These are phyloP conservation scores for Lasiosphaeris hirsuta DNA, from an alignment of 495 filamentous ascomycete genomes.

Conservation along the genomic window DNA sequence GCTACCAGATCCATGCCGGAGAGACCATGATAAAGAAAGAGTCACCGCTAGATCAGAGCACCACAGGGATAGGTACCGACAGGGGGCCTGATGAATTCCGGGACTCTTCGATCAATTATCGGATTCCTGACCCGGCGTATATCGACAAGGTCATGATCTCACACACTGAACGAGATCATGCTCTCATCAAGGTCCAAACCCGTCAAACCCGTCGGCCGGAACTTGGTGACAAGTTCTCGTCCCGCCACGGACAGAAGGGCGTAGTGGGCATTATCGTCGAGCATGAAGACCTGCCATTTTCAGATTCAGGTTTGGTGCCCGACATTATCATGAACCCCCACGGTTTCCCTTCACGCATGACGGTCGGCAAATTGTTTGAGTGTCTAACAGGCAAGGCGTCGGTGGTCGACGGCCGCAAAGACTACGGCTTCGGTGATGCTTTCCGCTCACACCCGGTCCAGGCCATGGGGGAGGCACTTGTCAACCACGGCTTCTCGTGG, in stretches of 20 bases:
- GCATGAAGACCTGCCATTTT: constrained; percentile 96
- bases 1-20: constrained; percentile 65
- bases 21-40: constrained; percentile 88
- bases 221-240: constrained; percentile 97
- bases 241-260: constrained; percentile 98
- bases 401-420: constrained; percentile 72
- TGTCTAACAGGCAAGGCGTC: constrained; percentile 92
- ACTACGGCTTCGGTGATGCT: constrained; percentile 81
- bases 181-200: constrained; percentile 85
- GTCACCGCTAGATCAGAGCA: constrained; percentile 67
- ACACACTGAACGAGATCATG: constrained; percentile 73
- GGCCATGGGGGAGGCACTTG: constrained; percentile 79
- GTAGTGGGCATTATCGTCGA: constrained; percentile 94
- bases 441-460: constrained; percentile 92
- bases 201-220: constrained; percentile 91
- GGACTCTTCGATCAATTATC: constrained; percentile 73
- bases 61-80: constrained; percentile 62
- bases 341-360: constrained; percentile 99
- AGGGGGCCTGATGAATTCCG: constrained; percentile 59
- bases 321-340: constrained; percentile 99
- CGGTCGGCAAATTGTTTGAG: constrained; percentile 96
- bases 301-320: constrained; percentile 80
- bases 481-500: constrained; percentile 89
- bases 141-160: constrained; percentile 94
- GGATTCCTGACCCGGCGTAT: constrained; percentile 76